phyloP scores from a whole-genome alignment of 805 yeast genomes.

The Metschnikowia similis region DNA sequence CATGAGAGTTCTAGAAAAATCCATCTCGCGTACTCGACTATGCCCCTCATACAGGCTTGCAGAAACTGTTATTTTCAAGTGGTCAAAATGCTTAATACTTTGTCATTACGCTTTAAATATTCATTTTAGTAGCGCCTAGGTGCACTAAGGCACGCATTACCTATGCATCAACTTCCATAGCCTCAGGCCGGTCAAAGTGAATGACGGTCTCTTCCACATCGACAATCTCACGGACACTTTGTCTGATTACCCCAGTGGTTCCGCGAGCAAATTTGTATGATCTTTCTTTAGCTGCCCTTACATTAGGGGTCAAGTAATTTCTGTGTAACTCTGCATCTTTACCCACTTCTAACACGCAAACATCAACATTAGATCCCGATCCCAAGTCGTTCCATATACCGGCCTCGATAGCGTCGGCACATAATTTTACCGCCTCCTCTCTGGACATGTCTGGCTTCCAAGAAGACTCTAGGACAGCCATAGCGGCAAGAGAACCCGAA shows the following conservation, averaged over 20 bases:
- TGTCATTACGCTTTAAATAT: background rate
- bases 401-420: slow-evolving; percentile 90
- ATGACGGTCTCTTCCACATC: slow-evolving; percentile 65
- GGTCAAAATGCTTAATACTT: background rate
- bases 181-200: slow-evolving; percentile 30
- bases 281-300: slow-evolving; percentile 74
- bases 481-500: slow-evolving; percentile 96
- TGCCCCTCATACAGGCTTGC: no score
- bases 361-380: slow-evolving; percentile 96
- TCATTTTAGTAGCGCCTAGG: background rate
- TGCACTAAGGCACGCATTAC: background rate
- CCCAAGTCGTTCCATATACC: slow-evolving; percentile 99
- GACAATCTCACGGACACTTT: slow-evolving; percentile 59
- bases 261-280: slow-evolving; percentile 87
- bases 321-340: slow-evolving; percentile 81
- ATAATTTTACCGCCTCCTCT: slow-evolving; percentile 88
- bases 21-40: background rate
- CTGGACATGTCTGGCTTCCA: slow-evolving; percentile 76
- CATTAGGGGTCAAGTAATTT: slow-evolving; percentile 88
- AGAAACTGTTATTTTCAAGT: background rate
- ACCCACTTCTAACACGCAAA: slow-evolving; percentile 94
- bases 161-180: slow-evolving; percentile 43
- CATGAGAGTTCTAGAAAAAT: slow-evolving; percentile 4
- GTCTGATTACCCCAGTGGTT: slow-evolving; percentile 81
- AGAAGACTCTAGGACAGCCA: slow-evolving; percentile 90